Evolutionary conservation across 2,329 filamentous ascomycete species (phyloP), one percentile per base, ranked within the genome.

Genomic region (Domatiomyces globalis): DNA sequence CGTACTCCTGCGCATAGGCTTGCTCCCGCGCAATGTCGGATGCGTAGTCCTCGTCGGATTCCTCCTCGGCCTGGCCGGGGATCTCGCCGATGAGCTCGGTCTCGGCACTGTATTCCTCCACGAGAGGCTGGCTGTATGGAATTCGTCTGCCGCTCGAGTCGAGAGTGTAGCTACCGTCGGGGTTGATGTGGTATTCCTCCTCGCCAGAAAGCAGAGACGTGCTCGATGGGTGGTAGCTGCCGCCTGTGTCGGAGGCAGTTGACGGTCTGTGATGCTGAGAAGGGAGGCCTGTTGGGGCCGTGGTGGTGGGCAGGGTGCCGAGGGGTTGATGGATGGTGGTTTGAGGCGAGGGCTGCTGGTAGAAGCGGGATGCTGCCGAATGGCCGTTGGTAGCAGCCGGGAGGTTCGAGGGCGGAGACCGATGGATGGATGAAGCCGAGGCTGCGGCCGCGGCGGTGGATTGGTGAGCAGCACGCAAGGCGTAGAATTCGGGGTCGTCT

Each of bases 181-280:
- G 71, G 63, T 84, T 79, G 58, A 80, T 75, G 55, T 78, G 75
- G 66, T 85, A 88, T 66, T 88, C 84, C 65, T 84, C 84, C 61
- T 80, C 83, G 56, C 75, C 76, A 58, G 73, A 74, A 2, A 15
- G 65, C 85, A 51, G 61, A 79, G 82, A 55, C 74, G 76, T 58
- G 73, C 74, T 51, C 66, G 64, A 64, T 15, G 68, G 67, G 33
- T 75, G 73, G 57, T 73, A 77, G 53, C 7, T 55, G 47, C 7
- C 51, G 54, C 12, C 49, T 19, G 36, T 53, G 54, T 46, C 49
- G 10, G 47, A 46, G 42, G 54, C 44, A 2, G 51, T n/a, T n/a
- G n/a, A n/a, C n/a, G n/a, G n/a, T n/a, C n/a, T n/a, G n/a, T n/a
- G n/a, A n/a, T n/a, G n/a, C n/a, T n/a, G n/a, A n/a, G n/a, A n/a